Conservation (phyloP, 768 basidiomycete genomes). For the Termitomyces heimii region DNA sequence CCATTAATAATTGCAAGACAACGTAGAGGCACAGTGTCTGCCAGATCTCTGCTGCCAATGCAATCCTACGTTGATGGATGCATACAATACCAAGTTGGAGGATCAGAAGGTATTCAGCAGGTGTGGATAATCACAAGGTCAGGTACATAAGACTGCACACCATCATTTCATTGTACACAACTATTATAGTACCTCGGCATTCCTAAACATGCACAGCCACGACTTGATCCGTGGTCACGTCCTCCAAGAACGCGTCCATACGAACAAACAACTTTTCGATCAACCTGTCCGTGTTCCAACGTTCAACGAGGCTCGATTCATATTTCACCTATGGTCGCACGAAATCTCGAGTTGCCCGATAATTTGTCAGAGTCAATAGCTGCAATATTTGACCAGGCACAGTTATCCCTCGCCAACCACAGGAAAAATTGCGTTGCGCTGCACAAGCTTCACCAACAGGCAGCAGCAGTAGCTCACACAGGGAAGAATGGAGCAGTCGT, state of each 20-base stretch:
- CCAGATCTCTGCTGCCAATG: too few relatives aligned
- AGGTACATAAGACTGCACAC: too few relatives aligned
- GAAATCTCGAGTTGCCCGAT: constrained; percentile 19
- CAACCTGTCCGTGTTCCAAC: not conserved
- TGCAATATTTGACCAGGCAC: constrained; percentile 70
- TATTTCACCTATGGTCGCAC: constrained; percentile 18
- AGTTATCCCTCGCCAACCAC: constrained; percentile 78
- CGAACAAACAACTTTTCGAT: constrained; percentile 7
- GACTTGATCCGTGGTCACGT: not conserved
- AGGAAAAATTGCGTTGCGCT: constrained; percentile 89
- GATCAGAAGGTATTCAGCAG: too few relatives aligned
- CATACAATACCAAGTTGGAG: too few relatives aligned
- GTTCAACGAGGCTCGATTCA: constrained; percentile 1
- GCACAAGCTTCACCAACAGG: constrained; percentile 74
- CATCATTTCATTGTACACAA: too few relatives aligned
- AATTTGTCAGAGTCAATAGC: constrained; percentile 30
- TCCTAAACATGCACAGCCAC: not conserved
- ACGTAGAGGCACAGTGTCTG: too few relatives aligned
- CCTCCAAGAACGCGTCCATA: constrained; percentile 17
- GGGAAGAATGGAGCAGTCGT: constrained; percentile 38
- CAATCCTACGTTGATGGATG: too few relatives aligned
- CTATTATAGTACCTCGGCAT: too few relatives aligned
- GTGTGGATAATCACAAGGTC: too few relatives aligned
- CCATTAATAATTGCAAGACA: not conserved
- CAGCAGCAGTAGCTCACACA: constrained; percentile 46